These are phyloP conservation scores for Suillus clintonianus DNA, from an alignment of 768 basidiomycete genomes.

Conservation along the genomic window DNA sequence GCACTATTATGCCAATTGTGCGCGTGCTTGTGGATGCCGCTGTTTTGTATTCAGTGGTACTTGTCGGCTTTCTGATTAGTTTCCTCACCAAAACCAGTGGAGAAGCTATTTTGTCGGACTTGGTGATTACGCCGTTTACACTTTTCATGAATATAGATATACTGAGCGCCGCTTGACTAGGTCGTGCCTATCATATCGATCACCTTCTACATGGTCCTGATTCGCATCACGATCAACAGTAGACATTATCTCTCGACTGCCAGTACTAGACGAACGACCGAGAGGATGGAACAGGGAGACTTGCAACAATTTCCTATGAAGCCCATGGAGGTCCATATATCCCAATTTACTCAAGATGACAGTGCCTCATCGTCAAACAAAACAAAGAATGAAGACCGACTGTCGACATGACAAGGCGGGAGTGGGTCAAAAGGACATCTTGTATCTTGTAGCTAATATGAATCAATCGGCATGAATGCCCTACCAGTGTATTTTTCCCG, in stretches of 20 bases:
- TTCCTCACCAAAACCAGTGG: neutral
- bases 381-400: neutral
- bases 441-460: neutral
- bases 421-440: neutral
- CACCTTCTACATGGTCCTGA: neutral
- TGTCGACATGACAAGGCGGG: neutral
- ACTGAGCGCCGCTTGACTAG: neutral
- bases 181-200: neutral
- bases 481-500: neutral
- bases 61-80: constrained; percentile 5
- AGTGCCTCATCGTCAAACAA: neutral
- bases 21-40: constrained; percentile 8
- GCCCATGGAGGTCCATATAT: constrained; percentile 1
- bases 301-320: neutral
- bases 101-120: constrained; percentile 6
- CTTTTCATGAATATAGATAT: neutral
- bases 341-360: neutral
- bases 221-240: neutral
- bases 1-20: neutral
- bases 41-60: constrained; percentile 6
- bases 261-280: neutral
- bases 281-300: neutral
- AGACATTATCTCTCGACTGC: neutral
- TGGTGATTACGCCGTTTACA: neutral
- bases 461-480: neutral